Conservation (phyloP, 345 rosid species). For the Durio zibethinus region DNA sequence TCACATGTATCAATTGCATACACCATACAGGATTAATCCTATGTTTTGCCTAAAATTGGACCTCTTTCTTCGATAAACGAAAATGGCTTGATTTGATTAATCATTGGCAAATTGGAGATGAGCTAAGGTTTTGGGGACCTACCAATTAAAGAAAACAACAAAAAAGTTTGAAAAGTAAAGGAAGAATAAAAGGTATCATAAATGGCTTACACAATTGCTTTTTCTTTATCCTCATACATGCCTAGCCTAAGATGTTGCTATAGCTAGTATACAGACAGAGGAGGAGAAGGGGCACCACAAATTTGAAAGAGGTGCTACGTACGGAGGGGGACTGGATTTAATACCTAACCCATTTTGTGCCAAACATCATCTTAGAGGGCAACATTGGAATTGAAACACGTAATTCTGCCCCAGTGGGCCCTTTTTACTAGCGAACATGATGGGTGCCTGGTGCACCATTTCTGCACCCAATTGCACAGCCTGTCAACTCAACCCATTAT, state of each 20-base stretch:
- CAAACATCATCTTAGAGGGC: conserved; percentile 12
- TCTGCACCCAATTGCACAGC: conserved; percentile 20
- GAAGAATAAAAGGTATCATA: background rate
- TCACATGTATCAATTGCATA: conserved; percentile 9
- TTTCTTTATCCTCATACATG: conserved; percentile 10
- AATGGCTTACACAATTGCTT: conserved; percentile 8
- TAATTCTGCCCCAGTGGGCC: conserved; percentile 23
- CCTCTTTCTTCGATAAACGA: conserved; percentile 3
- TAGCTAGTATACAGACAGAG: conserved; percentile 22
- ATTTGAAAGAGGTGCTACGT: conserved; percentile 28
- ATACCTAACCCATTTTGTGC: conserved; percentile 18
- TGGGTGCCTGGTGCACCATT: conserved; percentile 29
- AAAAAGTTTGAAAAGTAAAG: conserved; percentile 9
- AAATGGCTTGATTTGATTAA: conserved; percentile 31
- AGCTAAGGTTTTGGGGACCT: conserved; percentile 23
- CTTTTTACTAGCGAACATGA: conserved; percentile 10
- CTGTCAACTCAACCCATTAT: conserved; percentile 1
- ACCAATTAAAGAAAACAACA: conserved; percentile 25
- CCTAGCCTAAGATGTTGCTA: conserved; percentile 20
- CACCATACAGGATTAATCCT: conserved; percentile 14
- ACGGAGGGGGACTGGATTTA: conserved; percentile 42
- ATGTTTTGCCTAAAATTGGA: background rate
- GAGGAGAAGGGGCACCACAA: conserved; percentile 23
- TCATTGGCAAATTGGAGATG: conserved; percentile 18
- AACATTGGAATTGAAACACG: conserved; percentile 16